Base-by-base conservation (phyloP, 2,329 filamentous ascomycete species). In the Cytospora chrysosperma region DNA sequence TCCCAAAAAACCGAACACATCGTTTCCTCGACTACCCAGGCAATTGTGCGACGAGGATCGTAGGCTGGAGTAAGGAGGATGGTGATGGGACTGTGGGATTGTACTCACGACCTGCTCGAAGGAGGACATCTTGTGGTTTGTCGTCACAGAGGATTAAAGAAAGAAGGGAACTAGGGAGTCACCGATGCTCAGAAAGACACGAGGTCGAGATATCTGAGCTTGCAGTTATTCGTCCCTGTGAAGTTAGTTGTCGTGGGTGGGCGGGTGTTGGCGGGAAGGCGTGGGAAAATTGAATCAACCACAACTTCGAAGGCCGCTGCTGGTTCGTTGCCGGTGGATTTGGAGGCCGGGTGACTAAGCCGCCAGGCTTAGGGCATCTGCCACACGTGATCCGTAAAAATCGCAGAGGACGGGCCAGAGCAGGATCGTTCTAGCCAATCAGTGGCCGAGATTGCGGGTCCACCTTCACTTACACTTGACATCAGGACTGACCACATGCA, bases 51-150 rank as follows among this genome's bases (percentile, higher is more conserved):
- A 54, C 55, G 56, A 26, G 34, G 19, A 49, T 59, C 34, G n/a
- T 40, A 49, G 61, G 40, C 13, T n/a, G 24, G 30, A 24, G 50
- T 21, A 30, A 12, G 24, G 10, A 50, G 24, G 24, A 28, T 27
- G n/a, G 27, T 19, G 37, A 34, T 17, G 27, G 50, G 40, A 51
- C 58, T 65, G 66, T 57, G 64, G 65, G 65, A 67, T 61, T 62
- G 67, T 74, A 88, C 86, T 88, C 81, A 89, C 87, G 83, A 88
- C 85, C 79, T 81, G 77, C 83, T 89, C 87, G 81, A 89, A 73
- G 62, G 72, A 70, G 68, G 72, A 73, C 72, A 73, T 73, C 68
- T 68, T 73, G 54, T 37, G 68, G 65, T 66, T 70, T 69, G 67
- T 67, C 67, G 67, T 67, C 67, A 67, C 67, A 24, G 43, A 47